Base-by-base conservation (phyloP, 2,329 filamentous ascomycete species). In the Trichoderma pleuroti region DNA sequence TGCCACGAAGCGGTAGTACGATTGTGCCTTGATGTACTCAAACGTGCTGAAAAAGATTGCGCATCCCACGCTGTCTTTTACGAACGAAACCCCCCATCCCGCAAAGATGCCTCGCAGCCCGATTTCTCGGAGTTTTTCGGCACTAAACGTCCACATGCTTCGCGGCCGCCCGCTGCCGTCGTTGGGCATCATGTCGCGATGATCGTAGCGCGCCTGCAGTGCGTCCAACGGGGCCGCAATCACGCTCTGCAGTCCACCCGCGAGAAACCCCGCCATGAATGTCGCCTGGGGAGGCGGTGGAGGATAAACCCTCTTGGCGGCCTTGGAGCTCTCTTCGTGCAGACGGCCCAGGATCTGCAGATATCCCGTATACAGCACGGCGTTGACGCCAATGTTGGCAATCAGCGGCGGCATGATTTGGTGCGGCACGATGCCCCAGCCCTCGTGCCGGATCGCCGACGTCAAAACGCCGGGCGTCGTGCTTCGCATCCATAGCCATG, bases 391-490 rank as follows among this genome's bases (percentile, higher is more conserved):
- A 1, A 92, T 87, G 74, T 94, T 94, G 39, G 92, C 92, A 21
- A 93, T 82, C 54, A 94, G 82, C 16, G 92, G 92, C 54, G 92
- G 92, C 24, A 94, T 81, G n/a, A 94, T 88, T 81, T 93, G 91
- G 72, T 93, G 90, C 0, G 91, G 91, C 12, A 94, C 85, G 68
- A 94, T 90, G 24, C 85, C 82, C 92, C 91, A 93, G 64, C 92
- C 92, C 71, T 93, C 84, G n/a, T 88, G 86, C 63, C 83, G 84
- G 46, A 94, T 85, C 0, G 91, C 92, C 60, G 90, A 87, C 0
- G 87, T 87, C 32, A 94, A 82, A 7, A 94, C 84, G 1, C 90
- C 91, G 0, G 91, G 91, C 2, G 91, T 92, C 0, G 90, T 92
- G 76, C 88, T 86, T 68, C 87, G 84, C 79, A 90, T 77, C 79